Evolutionary conservation across 352 stramenopile species (phyloP), one percentile per base, ranked within the genome.

Genomic region (Discostella stelligera): DNA sequence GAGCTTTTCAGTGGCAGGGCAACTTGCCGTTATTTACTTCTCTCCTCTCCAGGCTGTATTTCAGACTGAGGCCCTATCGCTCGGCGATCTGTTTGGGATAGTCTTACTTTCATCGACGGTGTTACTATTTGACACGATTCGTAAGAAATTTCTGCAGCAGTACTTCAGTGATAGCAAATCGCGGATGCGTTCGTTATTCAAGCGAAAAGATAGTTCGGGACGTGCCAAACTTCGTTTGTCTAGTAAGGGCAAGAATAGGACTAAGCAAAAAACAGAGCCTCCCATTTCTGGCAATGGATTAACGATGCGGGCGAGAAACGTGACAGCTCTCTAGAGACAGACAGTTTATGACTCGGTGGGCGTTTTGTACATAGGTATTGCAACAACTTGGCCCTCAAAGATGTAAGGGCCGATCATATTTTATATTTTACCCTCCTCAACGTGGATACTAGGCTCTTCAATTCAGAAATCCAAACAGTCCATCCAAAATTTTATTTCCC

Each of bases 21-120:
- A 98, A 83, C 87, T 98, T 16, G 74, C 97, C 6, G 95, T 99
- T 21, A 97, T 98, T 60, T 99, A 98, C 86, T 95, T 98, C 62
- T 91, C 94, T 13, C 95, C 95, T 20, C 89, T 98, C n/a, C 96
- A 98, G 75, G 85, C 94, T 21, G 93, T 97, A 9, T 99, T 99
- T 83, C 95, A 98, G 79, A 99, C 96, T 0, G 96, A 98, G 80
- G 93, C 95, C 44, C 81, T 99, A n/a, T 93, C 93, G 30, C 56
- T 95, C 7, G 72, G 72, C 10, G 96, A 99, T 84, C 80, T 99
- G n/a, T 60, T 95, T 11, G 97, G 98, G 58, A 94, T 98, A 25
- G 91, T 93, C 41, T 91, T 84, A 50, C 93, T 98, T 32, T 95
- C 96, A 41, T 98, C 95, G 37, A 95, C 84, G 11, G 91, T 99